Base-by-base conservation (phyloP, 1,284 basidiomycete genomes). In the Apiotrichum domesticum region DNA sequence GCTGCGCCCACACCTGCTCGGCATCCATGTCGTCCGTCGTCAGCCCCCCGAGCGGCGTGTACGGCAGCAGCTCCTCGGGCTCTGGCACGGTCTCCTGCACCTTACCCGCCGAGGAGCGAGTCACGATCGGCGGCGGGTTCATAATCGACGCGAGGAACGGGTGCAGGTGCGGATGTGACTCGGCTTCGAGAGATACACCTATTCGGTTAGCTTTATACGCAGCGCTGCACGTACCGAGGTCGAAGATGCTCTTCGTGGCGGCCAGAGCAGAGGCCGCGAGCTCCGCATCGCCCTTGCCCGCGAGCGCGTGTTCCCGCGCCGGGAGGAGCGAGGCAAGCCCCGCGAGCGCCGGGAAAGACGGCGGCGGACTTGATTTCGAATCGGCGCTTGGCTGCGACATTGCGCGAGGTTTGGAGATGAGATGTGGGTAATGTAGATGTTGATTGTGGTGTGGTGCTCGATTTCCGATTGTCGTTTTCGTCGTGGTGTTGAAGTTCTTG, bases 1-100 rank as follows among this genome's bases (percentile, higher is more conserved):
- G 75, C 75, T 96, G 95, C 48, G 87, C 85, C 95, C 95, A 98
- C 33, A 98, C 79, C 74, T 96, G 93, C 57, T 90, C 88, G 29
- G 84, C 81, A 64, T 86, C 85, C 84, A 96, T 87, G n/a, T 83
- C 86, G n/a, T 90, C 84, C 10, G 85, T 80, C 58, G 86, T 87
- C 21, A 98, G 82, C 51, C 83, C 83, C 2, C 83, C 77, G 3
- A 97, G 77, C 4, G 91, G 90, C 0, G 93, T 95, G 48, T 81
- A 79, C 45, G 82, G 77, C 50, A 90, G 80, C 15, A 79, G 65
- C n/a, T 69, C 42, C 70, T 70, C 56, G 65, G 70, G 65, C 15
- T 57, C 72, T 70, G 44, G 72, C 41, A 40, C 44, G 14, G 51
- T 42, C 35, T 42, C 48, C 50, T 48, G 56, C 33, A 13, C 62